phyloP scores from a whole-genome alignment of 2,329 filamentous ascomycete species.

The Emydomyces testavorans region DNA sequence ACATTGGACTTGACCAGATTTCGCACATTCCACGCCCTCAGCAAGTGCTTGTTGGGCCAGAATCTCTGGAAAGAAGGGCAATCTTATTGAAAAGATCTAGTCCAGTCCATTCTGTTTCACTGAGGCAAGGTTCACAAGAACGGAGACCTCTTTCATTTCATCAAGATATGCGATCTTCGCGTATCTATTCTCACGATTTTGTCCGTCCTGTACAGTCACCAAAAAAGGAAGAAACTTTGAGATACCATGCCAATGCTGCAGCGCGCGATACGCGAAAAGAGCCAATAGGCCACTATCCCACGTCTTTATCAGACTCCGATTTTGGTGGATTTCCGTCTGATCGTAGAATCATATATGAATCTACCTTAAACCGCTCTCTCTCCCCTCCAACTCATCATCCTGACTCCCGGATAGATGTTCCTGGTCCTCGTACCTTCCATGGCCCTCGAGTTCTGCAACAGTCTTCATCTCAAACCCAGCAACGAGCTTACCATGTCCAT shows the following conservation, averaged over 20 bases:
- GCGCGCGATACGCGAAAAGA: neutral
- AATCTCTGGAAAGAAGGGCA: neutral
- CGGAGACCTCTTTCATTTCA: conserved; percentile 16
- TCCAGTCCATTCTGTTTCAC: conserved; percentile 11
- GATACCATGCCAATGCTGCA: conserved; percentile 11
- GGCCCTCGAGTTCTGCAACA: neutral
- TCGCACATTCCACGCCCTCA: neutral
- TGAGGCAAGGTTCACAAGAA: conserved; percentile 17
- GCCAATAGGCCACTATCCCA: neutral
- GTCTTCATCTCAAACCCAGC: neutral
- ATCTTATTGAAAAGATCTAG: neutral
- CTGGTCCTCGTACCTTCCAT: neutral
- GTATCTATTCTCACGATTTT: conserved; percentile 30
- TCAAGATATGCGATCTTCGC: conserved; percentile 13
- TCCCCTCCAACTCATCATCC: conserved; percentile 3
- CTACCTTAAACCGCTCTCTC: neutral
- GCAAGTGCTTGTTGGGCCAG: neutral
- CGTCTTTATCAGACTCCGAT: neutral
- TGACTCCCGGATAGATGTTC: neutral
- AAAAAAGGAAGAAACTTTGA: conserved; percentile 9
- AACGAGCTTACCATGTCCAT: neutral
- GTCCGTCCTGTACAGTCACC: conserved; percentile 26
- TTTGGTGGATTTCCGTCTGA: neutral
- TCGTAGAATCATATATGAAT: neutral
- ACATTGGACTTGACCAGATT: conserved; percentile 3